Base-by-base conservation (phyloP, 2,329 filamentous ascomycete species). In the Botrytis fabae region DNA sequence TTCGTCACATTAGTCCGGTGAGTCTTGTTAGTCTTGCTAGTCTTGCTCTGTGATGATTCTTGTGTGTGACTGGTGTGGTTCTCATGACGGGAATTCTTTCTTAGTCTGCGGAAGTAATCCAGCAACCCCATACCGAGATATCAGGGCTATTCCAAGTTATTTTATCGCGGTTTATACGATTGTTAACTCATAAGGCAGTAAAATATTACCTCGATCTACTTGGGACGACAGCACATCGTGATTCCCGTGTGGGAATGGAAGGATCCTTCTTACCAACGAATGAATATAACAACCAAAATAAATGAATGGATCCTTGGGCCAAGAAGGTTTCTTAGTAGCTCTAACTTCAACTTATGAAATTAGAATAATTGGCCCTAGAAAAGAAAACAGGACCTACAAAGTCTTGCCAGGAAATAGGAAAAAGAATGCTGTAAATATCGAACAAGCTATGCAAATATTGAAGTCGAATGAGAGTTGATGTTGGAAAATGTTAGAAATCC, bases 181-280 rank as follows among this genome's bases (percentile, higher is more conserved):
- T 4, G 6, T 40, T 5, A 5, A 62, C 0, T 18, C 32, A 20
- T 28, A 16, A 46, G 20, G 18, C 9, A 22, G 28, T 42, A 46
- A 9, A 46, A 10, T 22, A 22, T 44, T 64, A 64, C 62, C 62
- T 46, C 38, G 28, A 64, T 64, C 62, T 64, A 64, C 62, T 64
- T 32, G 28, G 28, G 40, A 64, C 5, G 62, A 35, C 40, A 64
- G 32, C 18, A 28, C 62, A 22, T 46, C 40, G 46, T 64, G 62
- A 64, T 25, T 46, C 62, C 40, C 40, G n/a, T 46, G 6, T 28
- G 25, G 61, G 38, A 63, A 40, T 14, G 42, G 38, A 42, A 63
- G 4, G 28, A 28, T 5, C 14, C 6, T 63, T 20, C 28, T 12
- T 42, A 40, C 16, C 38, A 22, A 7, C 18, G n/a, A 46, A 64